These are phyloP conservation scores for Hericium coralloides DNA, from an alignment of 768 basidiomycete species.

Conservation along the genomic window DNA sequence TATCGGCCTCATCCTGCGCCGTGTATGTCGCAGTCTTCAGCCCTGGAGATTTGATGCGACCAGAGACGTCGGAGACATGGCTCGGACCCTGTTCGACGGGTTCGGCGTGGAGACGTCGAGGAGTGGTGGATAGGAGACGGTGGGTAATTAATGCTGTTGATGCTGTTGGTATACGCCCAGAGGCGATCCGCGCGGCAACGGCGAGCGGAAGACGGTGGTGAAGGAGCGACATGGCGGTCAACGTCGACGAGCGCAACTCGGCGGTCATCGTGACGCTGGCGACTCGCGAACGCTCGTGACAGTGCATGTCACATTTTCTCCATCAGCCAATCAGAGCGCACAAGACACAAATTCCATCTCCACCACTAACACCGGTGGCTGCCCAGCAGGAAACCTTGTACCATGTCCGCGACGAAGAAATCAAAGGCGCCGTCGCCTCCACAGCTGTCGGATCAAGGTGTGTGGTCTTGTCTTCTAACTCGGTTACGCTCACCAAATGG, in stretches of 20 bases:
- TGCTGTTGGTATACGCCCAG: constrained; percentile 16
- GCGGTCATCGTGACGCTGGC: constrained; percentile 8
- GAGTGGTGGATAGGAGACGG: constrained; percentile 41
- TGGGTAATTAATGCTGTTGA: constrained; percentile 32
- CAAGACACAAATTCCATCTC: constrained; percentile 15
- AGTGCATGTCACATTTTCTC: constrained; percentile 16
- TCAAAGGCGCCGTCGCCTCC: constrained; percentile 41
- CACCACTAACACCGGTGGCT: background rate
- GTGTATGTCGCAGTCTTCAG: constrained; percentile 24
- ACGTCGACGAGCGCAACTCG: constrained; percentile 28
- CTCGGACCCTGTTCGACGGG: constrained; percentile 8
- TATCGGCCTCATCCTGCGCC: constrained; percentile 35
- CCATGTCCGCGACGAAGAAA: constrained; percentile 55
- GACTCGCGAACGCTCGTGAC: constrained; percentile 4
- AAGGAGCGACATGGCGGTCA: constrained; percentile 50
- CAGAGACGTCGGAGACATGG: constrained; percentile 14
- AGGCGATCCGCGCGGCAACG: constrained; percentile 37
- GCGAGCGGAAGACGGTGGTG: constrained; percentile 43
- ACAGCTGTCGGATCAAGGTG: constrained; percentile 69
- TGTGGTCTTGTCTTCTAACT: constrained; percentile 16
- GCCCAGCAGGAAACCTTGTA: constrained; percentile 3
- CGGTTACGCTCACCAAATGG: constrained; percentile 20
- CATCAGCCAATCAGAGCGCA: constrained; percentile 37
- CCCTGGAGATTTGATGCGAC: constrained; percentile 23
- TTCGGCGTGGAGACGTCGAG: constrained; percentile 17